Evolutionary conservation across 441 rosid genomes (phyloP), one percentile per base, ranked within the genome.

Genomic region (Erysimum pusillum): DNA sequence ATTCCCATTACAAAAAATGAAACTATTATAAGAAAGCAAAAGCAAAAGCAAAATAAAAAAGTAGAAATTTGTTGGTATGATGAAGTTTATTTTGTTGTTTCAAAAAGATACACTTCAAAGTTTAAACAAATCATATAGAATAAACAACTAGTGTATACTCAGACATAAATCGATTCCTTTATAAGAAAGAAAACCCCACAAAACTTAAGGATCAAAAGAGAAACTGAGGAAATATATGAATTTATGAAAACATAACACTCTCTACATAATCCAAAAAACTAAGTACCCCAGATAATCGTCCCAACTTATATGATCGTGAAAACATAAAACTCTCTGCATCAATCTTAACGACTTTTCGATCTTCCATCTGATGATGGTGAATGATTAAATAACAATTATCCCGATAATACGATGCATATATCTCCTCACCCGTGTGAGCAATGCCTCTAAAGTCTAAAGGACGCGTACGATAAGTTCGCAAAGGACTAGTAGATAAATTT

Each of bases 231-330:
- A 63, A 44, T 44, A 17, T 44, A 59, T 35, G 9, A 8, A 32
- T 4, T 14, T 44, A 63, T 28, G n/a, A 25, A 44, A 63, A 5
- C 53, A 44, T 9, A 63, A 6, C 1, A 25, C 39, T 28, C 34
- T 38, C 38, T 44, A 44, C 39, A 44, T 28, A 63, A 42, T 63
- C 68, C 38, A 63, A 9, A 63, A 25, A 44, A 28, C 14, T 14
- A 28, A 28, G 39, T 25, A n/a, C 53, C 22, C n/a, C 38, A 13
- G 14, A 1, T n/a, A 63, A 28, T 42, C 22, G 9, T 42, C 5
- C 53, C 44, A 14, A 44, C 39, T 28, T n/a, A 31, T 32, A 31
- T 46, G 67, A 42, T 25, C 2, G 28, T 25, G 28, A 25, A 25
- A 25, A 25, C 28, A 25, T 25, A 25, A 25, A 2, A 25, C 28